Base-by-base conservation (phyloP, 2,329 filamentous ascomycete species). In the Fusarium equiseti region DNA sequence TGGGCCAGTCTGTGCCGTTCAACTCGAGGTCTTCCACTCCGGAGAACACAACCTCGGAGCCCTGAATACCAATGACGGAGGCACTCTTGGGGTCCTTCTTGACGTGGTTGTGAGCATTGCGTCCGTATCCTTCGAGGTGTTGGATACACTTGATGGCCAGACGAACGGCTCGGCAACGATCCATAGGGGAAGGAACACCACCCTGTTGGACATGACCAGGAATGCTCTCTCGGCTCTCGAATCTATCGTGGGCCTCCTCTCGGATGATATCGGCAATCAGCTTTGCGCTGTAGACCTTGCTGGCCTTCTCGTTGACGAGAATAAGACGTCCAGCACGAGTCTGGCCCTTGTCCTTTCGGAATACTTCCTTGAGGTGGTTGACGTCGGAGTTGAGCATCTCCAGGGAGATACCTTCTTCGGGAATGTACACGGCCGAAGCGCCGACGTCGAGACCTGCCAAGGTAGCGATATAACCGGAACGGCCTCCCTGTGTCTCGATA, bases 161-260 rank as follows among this genome's bases (percentile, higher is more conserved):
- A 53, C 96, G 89, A 26, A 97, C 92, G 3, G 96, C 95, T 49
- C 96, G 90, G 76, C 95, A 95, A 59, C 96, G 92, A 82, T 99
- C 96, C 95, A 99, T 98, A 9, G 96, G 90, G 5, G 93, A 97
- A 1, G 96, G 96, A 45, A 93, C 93, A 62, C 94, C 94, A 74
- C 95, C 95, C 83, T 98, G 95, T 81, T 98, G 95, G 72, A 97
- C 95, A 82, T 98, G 95, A 16, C 95, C 95, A 1, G 95, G 95
- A 53, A 97, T 95, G 73, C 93, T 95, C 78, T 96, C 92, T 66
- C 95, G 91, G 48, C 93, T 92, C 81, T 99, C 96, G 78, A 99
- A 99, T 18, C 94, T 90, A 71, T 94, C 94, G 74, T 93, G 91
- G 11, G 94, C 93, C 81, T 98, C 96, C 73, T 97, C 94, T 63